Evolutionary conservation across 495 filamentous ascomycete genomes (phyloP).

Genomic region (Talaromyces adpressus): DNA sequence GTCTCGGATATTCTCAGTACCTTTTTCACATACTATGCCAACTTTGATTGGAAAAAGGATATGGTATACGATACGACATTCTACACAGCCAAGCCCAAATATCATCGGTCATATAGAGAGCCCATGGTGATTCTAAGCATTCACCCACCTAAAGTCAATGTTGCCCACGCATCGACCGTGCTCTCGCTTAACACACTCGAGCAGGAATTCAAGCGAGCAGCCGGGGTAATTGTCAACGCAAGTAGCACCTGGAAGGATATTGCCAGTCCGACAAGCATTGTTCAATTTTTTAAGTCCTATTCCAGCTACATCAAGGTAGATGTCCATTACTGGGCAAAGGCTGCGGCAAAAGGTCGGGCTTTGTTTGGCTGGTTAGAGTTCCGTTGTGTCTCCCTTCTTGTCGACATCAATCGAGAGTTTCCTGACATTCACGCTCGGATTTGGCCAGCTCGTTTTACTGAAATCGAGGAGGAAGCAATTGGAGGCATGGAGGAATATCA

Average conservation of each 20-base stretch:
- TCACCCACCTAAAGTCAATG: conserved; percentile 47
- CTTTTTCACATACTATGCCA: conserved; percentile 53
- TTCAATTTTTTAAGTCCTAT: conserved; percentile 37
- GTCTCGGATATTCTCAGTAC: conserved; percentile 35
- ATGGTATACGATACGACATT: conserved; percentile 47
- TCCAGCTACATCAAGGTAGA: conserved; percentile 45
- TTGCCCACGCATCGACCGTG: conserved; percentile 37
- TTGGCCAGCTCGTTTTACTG: conserved; percentile 50
- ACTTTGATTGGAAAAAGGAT: conserved; percentile 42
- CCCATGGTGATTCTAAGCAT: conserved; percentile 50
- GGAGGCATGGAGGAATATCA: conserved; percentile 28
- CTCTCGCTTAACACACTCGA: conserved; percentile 39
- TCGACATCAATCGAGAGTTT: conserved; percentile 38
- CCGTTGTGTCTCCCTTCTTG: conserved; percentile 39
- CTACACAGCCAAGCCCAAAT: conserved; percentile 28
- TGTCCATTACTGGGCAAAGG: conserved; percentile 48
- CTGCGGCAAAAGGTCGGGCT: conserved; percentile 31
- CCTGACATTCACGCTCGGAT: conserved; percentile 42
- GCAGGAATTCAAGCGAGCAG: conserved; percentile 40
- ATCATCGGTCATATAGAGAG: conserved; percentile 42
- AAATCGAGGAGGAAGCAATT: conserved; percentile 7
- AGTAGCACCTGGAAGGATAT: conserved; percentile 35
- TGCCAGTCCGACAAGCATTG: conserved; percentile 19
- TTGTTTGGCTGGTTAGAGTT: conserved; percentile 52
- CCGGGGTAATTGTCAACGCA: conserved; percentile 20